Conservation (phyloP, 1,139 yeast genomes). For the Pichia sp. region DNA sequence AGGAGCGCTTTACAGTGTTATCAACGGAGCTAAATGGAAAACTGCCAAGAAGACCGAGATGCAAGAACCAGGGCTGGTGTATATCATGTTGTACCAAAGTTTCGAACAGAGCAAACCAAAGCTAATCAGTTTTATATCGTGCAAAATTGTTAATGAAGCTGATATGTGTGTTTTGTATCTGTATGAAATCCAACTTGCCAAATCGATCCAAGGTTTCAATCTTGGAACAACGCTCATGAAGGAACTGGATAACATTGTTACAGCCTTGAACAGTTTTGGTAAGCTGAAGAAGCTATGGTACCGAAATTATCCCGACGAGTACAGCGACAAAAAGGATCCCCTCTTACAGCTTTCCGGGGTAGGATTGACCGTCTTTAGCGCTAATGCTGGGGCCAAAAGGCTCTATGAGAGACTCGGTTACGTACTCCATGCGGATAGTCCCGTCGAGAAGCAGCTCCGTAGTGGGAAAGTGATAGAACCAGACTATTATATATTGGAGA, state of each 20-base stretch:
- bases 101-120: no score
- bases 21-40: constrained; percentile 30
- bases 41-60: constrained; percentile 34
- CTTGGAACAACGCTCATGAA: constrained; percentile 31
- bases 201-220: constrained; percentile 26
- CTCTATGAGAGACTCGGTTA: constrained; percentile 33
- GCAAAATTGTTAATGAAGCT: constrained; percentile 27
- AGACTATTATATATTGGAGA: constrained; percentile 30
- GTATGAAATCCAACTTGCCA: constrained; percentile 40
- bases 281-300: constrained; percentile 12
- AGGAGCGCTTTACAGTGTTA: constrained; percentile 10
- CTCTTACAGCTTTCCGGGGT: constrained; percentile 26
- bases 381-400: constrained; percentile 33
- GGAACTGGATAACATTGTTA: constrained; percentile 29
- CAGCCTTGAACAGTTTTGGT: constrained; percentile 13
- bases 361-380: constrained; percentile 46
- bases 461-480: constrained; percentile 34
- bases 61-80: constrained; percentile 33
- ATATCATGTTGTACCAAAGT: constrained; percentile 7
- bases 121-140: constrained; percentile 12
- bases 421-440: constrained; percentile 7
- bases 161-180: constrained; percentile 34
- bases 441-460: constrained; percentile 32
- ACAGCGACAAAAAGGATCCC: constrained; percentile 3
- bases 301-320: constrained; percentile 8